A percentile compares a stretch with the other conserved stretches of the same genome.
Conservation (phyloP, 805 yeast species). For the Tetrapisispora pingtungensis region DNA sequence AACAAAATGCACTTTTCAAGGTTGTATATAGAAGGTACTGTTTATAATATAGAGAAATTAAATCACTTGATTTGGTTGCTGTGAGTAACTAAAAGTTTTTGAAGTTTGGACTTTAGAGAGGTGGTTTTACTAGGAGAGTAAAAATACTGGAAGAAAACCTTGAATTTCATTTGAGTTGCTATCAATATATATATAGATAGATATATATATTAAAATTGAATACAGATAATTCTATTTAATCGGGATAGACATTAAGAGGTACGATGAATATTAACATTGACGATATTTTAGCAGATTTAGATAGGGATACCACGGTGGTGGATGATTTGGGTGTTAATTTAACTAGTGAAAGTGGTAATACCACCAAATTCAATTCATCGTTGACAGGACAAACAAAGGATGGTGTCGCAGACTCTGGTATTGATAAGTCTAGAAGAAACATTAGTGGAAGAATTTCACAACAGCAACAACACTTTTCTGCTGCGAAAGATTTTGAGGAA, state of each 20-base stretch:
- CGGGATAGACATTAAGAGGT: background rate
- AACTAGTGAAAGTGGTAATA: slow-evolving; percentile 13
- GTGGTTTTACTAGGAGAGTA: too few species aligned
- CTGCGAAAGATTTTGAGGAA: slow-evolving; percentile 19
- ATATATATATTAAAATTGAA: too few species aligned
- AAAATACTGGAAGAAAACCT: too few species aligned
- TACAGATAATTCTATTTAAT: too few species aligned
- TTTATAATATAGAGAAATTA: too few species aligned
- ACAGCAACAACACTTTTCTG: slow-evolving; percentile 2
- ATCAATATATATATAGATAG: too few species aligned
- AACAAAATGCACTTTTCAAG: too few species aligned
- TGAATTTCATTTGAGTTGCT: too few species aligned
- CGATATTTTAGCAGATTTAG: slow-evolving; percentile 61
- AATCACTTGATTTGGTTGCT: too few species aligned
- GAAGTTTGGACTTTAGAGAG: too few species aligned
- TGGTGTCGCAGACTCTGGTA: background rate
- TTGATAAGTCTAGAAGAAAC: background rate
- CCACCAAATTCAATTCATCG: slow-evolving; percentile 17
- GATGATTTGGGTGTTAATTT: slow-evolving; percentile 11
- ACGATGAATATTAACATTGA: slow-evolving; percentile 46
- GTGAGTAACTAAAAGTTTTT: too few species aligned
- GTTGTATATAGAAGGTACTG: too few species aligned
- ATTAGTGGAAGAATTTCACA: background rate
- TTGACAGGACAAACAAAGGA: background rate
- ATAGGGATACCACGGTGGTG: slow-evolving; percentile 34